Evolutionary conservation across 257 asterid species (phyloP), one percentile per base, ranked within the genome.

Genomic region (Avicennia marina): DNA sequence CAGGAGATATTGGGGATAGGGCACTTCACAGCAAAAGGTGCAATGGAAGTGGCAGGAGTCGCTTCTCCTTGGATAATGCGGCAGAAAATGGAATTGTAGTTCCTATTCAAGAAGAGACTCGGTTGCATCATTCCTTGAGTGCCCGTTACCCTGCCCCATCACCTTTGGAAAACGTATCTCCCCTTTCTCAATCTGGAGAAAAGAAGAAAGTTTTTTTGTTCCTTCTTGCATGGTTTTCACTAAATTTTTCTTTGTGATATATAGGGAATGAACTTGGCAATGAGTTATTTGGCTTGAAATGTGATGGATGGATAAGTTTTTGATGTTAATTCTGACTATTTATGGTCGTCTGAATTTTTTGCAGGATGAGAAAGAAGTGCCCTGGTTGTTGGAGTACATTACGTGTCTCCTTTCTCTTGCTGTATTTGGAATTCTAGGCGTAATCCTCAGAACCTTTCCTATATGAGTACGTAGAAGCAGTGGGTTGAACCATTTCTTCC

Each of bases 1-100:
- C 90, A 4, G 97, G 98, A 43, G 97, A 91, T 77, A 88, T 88
- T n/a, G 97, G 98, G 20, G 95, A 85, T 26, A 56, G 96, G 29
- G 90, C 86, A 2, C 80, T 87, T 63, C 75, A 70, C 39, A 72
- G 94, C 74, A 74, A 55, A 13, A 79, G 94, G 57, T 66, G 18
- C 59, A 71, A 84, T 49, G 59, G 53, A 44, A 79, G 95, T 60
- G 72, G 83, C 27, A 69, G 81, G 60, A 69, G 72, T 15, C 63
- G 32, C 15, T 73, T 86, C 16, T 79, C 85, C 8, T 58, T 48
- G 29, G 88, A 83, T 12, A 53, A 63, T 31, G 38, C 51, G 27
- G 63, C 65, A 1, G 93, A 73, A 67, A 74, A 32, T 58, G 77
- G 76, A 43, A 53, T 32, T 0, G 73, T 78, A 5, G 68, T 80